Evolutionary conservation across 2,329 filamentous ascomycete species (phyloP), one percentile per base, ranked within the genome.

Genomic region (Myriangium duriaei): DNA sequence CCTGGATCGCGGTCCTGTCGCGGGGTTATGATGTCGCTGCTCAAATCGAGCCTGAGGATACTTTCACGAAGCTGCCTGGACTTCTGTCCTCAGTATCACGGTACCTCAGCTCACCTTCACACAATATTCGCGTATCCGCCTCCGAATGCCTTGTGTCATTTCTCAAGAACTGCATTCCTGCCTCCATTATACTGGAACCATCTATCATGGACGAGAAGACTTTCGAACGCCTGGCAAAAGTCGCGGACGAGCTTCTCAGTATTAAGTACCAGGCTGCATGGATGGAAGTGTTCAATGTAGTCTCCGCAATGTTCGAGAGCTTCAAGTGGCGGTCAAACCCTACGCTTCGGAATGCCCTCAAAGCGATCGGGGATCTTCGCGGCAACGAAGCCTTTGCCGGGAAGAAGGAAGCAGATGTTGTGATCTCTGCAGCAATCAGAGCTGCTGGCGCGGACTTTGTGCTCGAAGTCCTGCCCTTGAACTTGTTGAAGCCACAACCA

Each of bases 61-160:
- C 87, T 0, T 96, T 96, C 54, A 75, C 81, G 54, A 92, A 91
- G 51, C 64, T 98, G 3, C 87, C 91, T 0, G 79, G 81, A 18
- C 66, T 96, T 0, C 95, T 96, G 58, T 69, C 69, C 39, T 72
- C 87, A 67, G 73, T 96, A 2, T 72, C 83, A 5, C 67, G 72
- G 19, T 96, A 94, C 55, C 72, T 98, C 46, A 74, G 83, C 32
- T 93, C 87, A 1, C 74, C 83, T 1, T 88, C 87, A 1, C 80
- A 88, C 59, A 95, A 95, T 57, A 94, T 98, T 51, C 77, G 91
- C 42, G 75, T 94, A 19, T 96, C 91, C 3, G 85, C 91, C 3
- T 92, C 91, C 0, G 88, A 98, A 58, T 95, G 91, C 56, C 64
- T 98, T 43, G 81, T 95, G 40, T 95, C 88, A 1, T 91, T 98